Percentiles rank a stretch among this genome's conserved stretches.
These are phyloP conservation scores for Penicillium manginii DNA, from an alignment of 495 filamentous ascomycete species.

Conservation along the genomic window DNA sequence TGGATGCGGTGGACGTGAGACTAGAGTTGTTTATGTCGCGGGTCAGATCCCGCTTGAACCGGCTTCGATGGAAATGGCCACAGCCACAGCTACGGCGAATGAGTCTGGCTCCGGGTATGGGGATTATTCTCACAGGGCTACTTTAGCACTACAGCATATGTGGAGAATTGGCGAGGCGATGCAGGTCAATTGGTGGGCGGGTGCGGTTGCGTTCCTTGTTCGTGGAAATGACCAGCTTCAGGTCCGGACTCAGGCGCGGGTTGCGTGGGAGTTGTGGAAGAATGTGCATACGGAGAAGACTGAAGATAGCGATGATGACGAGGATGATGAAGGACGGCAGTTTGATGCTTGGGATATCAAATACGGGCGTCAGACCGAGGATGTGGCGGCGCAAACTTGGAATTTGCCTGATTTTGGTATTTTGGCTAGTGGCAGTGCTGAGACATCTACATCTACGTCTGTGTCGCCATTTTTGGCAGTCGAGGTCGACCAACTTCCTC, in stretches of 20 bases:
- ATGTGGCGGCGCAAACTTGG: slow-evolving; percentile 19
- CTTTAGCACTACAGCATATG: slow-evolving; percentile 83
- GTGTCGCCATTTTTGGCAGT: slow-evolving; percentile 71
- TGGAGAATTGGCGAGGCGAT: slow-evolving; percentile 79
- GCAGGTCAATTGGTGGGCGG: slow-evolving; percentile 72
- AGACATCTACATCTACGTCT: neutral
- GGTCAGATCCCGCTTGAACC: slow-evolving; percentile 93
- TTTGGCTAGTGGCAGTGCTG: slow-evolving; percentile 20
- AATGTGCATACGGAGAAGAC: slow-evolving; percentile 43
- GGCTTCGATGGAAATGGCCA: slow-evolving; percentile 67
- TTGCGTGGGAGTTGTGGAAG: slow-evolving; percentile 57
- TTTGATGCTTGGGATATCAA: slow-evolving; percentile 76
- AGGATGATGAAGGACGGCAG: slow-evolving; percentile 44
- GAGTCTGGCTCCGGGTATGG: slow-evolving; percentile 25
- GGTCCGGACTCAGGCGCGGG: slow-evolving; percentile 38
- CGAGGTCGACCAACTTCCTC: slow-evolving; percentile 72
- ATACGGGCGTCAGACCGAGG: slow-evolving; percentile 49
- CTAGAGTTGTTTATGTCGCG: slow-evolving; percentile 64
- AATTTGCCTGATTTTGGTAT: slow-evolving; percentile 38
- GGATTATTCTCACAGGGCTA: slow-evolving; percentile 51
- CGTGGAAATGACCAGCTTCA: slow-evolving; percentile 33
- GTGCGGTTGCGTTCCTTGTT: slow-evolving; percentile 72
- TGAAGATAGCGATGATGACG: slow-evolving; percentile 29
- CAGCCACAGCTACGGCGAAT: slow-evolving; percentile 10
- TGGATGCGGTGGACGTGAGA: slow-evolving; percentile 1